These are phyloP conservation scores for Cymodocea nodosa DNA, from an alignment of 116 monocot species.

Conservation along the genomic window DNA sequence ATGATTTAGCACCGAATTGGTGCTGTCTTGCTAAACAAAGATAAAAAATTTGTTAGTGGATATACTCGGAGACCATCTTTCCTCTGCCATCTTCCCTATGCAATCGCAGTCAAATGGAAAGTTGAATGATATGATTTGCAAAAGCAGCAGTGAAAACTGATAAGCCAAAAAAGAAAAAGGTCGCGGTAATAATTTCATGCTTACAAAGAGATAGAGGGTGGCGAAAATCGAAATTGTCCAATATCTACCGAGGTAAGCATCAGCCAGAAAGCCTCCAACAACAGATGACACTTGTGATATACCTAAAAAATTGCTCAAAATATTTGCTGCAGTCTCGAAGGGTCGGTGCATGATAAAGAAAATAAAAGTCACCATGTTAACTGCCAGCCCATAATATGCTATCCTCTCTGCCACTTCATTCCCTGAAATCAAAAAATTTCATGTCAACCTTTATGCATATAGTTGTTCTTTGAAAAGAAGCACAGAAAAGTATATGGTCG, in stretches of 20 bases:
- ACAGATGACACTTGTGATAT: slow-evolving; percentile 83
- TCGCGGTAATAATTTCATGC: not conserved
- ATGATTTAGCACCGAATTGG: too few species aligned
- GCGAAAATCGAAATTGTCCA: slow-evolving; percentile 94
- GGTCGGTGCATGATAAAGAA: slow-evolving; percentile 79
- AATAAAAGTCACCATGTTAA: slow-evolving; percentile 89
- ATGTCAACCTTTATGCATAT: not conserved
- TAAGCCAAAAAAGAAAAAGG: not conserved
- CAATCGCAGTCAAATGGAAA: too few species aligned
- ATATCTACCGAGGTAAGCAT: slow-evolving; percentile 97
- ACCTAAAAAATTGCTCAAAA: slow-evolving; percentile 80
- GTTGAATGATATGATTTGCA: too few species aligned
- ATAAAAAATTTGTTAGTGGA: too few species aligned
- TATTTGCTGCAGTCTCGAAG: slow-evolving; percentile 60
- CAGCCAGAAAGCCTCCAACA: slow-evolving; percentile 86
- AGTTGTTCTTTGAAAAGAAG: not conserved
- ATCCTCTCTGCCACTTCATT: slow-evolving; percentile 97
- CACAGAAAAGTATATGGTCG: not conserved
- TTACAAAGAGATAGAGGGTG: slow-evolving; percentile 78
- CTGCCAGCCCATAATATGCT: slow-evolving; percentile 88
- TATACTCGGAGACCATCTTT: too few species aligned
- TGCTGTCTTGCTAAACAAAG: too few species aligned
- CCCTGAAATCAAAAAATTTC: slow-evolving; percentile 24
- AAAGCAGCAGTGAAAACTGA: not conserved
- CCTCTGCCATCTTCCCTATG: too few species aligned